A percentile compares a stretch with the other conserved stretches of the same genome.
Evolutionary conservation across 1,284 basidiomycete species (phyloP).

Genomic region (Baeospora myosura): DNA sequence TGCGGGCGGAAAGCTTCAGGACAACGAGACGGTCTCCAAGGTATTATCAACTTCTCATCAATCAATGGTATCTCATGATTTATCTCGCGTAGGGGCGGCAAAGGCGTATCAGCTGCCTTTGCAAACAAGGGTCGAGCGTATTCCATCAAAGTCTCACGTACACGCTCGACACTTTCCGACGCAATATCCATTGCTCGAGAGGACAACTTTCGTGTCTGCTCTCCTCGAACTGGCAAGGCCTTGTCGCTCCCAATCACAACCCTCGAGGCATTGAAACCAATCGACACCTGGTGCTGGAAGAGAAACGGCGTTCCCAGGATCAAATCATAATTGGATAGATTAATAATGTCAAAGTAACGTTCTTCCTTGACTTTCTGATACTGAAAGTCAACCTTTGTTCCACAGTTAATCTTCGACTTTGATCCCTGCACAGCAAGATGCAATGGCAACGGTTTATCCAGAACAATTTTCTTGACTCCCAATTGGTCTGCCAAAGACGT

Average conservation of each 20-base stretch:
- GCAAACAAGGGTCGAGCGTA: slow-evolving; percentile 7
- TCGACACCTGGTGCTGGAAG: slow-evolving; percentile 19
- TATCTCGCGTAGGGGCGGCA: slow-evolving; percentile 8
- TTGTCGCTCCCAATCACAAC: slow-evolving; percentile 13
- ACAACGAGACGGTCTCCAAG: slow-evolving; percentile 10
- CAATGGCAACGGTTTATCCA: background rate
- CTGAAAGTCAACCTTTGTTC: slow-evolving; percentile 5
- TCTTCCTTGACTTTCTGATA: slow-evolving; percentile 19
- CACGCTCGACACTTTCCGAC: slow-evolving; percentile 3
- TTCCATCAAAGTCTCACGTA: background rate
- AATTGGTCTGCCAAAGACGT: background rate
- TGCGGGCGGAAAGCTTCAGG: slow-evolving; percentile 6
- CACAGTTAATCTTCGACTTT: slow-evolving; percentile 3
- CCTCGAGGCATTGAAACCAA: slow-evolving; percentile 19
- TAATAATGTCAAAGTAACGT: slow-evolving; percentile 13
- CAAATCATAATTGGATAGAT: slow-evolving; percentile 19
- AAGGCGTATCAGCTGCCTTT: slow-evolving; percentile 4
- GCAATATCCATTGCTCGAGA: slow-evolving; percentile 10
- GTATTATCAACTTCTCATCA: slow-evolving; percentile 5
- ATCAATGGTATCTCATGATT: slow-evolving; percentile 13
- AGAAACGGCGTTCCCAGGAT: slow-evolving; percentile 24
- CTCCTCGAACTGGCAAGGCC: slow-evolving; percentile 10
- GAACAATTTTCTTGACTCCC: background rate
- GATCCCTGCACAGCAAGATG: slow-evolving; percentile 2
- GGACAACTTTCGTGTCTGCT: slow-evolving; percentile 10